A percentile compares a stretch with the other conserved stretches of the same genome.
phyloP scores from a whole-genome alignment of 2,329 filamentous ascomycete genomes.

The Gnomoniopsis smithogilvyi region DNA sequence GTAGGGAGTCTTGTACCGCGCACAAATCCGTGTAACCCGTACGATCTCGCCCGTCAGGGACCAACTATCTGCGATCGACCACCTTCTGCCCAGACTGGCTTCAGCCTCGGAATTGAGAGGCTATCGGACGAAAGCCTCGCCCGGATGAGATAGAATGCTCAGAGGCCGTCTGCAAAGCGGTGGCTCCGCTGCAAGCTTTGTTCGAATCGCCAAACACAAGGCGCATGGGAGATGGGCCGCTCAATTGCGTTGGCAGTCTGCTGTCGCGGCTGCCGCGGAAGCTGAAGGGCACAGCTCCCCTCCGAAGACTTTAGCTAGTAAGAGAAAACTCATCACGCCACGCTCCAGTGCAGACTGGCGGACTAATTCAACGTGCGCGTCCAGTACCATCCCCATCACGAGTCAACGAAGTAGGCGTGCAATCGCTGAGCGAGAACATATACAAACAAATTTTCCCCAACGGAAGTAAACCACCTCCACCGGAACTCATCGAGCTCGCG shows the following conservation, averaged over 20 bases:
- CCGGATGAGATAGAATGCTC: slow-evolving; percentile 34
- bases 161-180: slow-evolving; percentile 36
- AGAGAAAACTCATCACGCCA: slow-evolving; percentile 23
- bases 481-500: slow-evolving; percentile 74
- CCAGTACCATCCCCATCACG: slow-evolving; percentile 57
- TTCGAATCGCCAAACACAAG: slow-evolving; percentile 48
- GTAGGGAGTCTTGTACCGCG: no score
- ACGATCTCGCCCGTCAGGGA: no score
- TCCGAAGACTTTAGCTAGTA: slow-evolving; percentile 38
- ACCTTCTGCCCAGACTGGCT: background rate
- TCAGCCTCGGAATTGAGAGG: background rate
- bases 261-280: slow-evolving; percentile 16
- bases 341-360: slow-evolving; percentile 8
- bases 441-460: slow-evolving; percentile 78
- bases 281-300: slow-evolving; percentile 11
- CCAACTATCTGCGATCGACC: background rate
- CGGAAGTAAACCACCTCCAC: slow-evolving; percentile 52
- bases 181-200: slow-evolving; percentile 42
- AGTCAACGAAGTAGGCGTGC: slow-evolving; percentile 90
- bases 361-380: slow-evolving; percentile 15
- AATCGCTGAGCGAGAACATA: slow-evolving; percentile 83
- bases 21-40: background rate
- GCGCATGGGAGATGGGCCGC: slow-evolving; percentile 36
- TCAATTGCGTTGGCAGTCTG: slow-evolving; percentile 43
- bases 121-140: background rate